These are phyloP conservation scores for Verticillium longisporum DNA, from an alignment of 2,329 filamentous ascomycete genomes.

Conservation along the genomic window DNA sequence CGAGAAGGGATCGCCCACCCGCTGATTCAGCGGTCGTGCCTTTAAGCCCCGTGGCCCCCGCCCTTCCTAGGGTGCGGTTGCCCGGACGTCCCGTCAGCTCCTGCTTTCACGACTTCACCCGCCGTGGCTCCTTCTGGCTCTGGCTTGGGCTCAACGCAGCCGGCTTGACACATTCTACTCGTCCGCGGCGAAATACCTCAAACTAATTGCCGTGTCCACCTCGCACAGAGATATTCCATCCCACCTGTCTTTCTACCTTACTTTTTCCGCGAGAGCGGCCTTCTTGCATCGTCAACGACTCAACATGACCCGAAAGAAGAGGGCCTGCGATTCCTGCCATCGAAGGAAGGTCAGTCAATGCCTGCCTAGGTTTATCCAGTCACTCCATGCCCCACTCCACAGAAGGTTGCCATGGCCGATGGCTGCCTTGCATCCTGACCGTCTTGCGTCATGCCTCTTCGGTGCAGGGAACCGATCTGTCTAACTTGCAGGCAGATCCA, in stretches of 20 bases:
- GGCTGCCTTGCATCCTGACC: not conserved
- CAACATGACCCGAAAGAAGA: constrained; percentile 16
- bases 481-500: constrained; percentile 31
- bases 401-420: not conserved
- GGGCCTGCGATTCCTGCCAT: constrained; percentile 42
- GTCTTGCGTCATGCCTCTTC: no score
- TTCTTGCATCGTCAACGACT: not conserved
- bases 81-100: not conserved
- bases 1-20: not conserved
- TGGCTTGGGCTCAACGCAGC: not conserved
- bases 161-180: not conserved
- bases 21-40: not conserved
- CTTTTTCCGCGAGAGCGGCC: not conserved
- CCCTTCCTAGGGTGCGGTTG: not conserved
- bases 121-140: no score
- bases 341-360: constrained; percentile 33
- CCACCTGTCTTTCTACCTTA: not conserved
- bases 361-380: not conserved
- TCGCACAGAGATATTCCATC: not conserved
- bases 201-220: not conserved
- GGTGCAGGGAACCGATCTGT: constrained; percentile 2
- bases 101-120: not conserved
- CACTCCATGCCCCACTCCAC: not conserved
- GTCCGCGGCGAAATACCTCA: not conserved
- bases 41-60: not conserved